phyloP scores from a whole-genome alignment of 108 stramenopile species.

The Discostella stelligeroides region DNA sequence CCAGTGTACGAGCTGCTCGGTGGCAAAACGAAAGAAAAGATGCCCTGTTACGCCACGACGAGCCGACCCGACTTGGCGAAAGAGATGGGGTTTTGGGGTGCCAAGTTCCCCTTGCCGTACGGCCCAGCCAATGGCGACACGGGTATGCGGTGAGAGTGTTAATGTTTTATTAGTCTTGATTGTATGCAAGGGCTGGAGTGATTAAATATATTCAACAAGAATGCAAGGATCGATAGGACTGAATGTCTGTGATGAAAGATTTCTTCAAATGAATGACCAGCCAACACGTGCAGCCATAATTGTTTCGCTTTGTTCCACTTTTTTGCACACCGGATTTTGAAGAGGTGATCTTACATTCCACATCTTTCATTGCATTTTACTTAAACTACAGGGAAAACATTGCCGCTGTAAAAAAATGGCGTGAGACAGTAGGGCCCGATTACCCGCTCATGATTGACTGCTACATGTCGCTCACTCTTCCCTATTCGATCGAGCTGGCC shows the following conservation, averaged over 20 bases:
- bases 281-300: constrained; percentile 1
- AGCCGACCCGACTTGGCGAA: constrained; percentile 63
- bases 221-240: constrained; percentile 53
- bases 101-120: constrained; percentile 68
- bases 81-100: constrained; percentile 66
- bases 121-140: constrained; percentile 64
- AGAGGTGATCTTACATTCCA: background rate
- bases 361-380: background rate
- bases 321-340: too few species aligned
- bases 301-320: background rate
- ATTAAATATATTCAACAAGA: constrained; percentile 32
- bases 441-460: constrained; percentile 73
- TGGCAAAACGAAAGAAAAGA: constrained; percentile 66
- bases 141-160: constrained; percentile 52
- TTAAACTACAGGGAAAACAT: constrained; percentile 49
- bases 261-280: constrained; percentile 25
- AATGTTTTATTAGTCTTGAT: background rate
- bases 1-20: constrained; percentile 71
- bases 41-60: constrained; percentile 77
- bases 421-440: constrained; percentile 65
- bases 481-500: constrained; percentile 67
- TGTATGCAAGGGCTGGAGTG: constrained; percentile 22
- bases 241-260: constrained; percentile 34
- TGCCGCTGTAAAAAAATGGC: constrained; percentile 56
- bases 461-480: constrained; percentile 66